Base-by-base conservation (phyloP, 805 yeast genomes). In the Starmerella sirachaensis region DNA sequence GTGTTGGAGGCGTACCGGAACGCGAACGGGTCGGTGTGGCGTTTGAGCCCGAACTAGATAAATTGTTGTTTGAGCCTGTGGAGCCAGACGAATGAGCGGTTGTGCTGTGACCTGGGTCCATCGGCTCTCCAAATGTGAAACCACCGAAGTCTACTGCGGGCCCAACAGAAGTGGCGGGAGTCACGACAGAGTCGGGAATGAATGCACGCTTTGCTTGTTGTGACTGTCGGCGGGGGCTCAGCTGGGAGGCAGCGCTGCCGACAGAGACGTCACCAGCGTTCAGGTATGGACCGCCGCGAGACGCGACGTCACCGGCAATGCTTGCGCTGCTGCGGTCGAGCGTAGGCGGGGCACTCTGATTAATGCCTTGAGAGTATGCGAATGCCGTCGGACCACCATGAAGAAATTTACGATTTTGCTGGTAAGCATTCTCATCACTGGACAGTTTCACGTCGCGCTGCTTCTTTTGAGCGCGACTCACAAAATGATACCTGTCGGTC, bases 401-500 rank as follows among this genome's bases (percentile, higher is more conserved):
- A 33, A 44, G 24, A 29, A 32, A 43, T 41, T 34, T 37, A 30
- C 46, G 38, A 24, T 18, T 33, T 22, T 46, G 39, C 13, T 40
- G 40, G 32, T 42, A 44, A 32, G 47, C 50, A 7, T 37, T 41
- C 28, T 42, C 47, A 33, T 42, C 47, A 31, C 45, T 38, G 14
- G 42, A 35, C 18, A 46, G 29, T 23, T 45, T 46, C 11, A 32
- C 17, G 35, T 43, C 50, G 13, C 33, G 33, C 18, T 25, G 38
- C 30, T 35, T 35, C 18, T n/a, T 19, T n/a, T 26, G 29, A 7
- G 40, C 46, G 6, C 51, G 46, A 18, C 47, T 29, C 9, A 53
- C 54, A n/a, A 43, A 40, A 19, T 54, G 56, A 39, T 56, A 56
- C 18, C 59, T 38, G 37, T 51, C 56, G 27, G 49, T 53, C 12